phyloP scores from a whole-genome alignment of 257 asterid species.

The Solanum chiquidenum region DNA sequence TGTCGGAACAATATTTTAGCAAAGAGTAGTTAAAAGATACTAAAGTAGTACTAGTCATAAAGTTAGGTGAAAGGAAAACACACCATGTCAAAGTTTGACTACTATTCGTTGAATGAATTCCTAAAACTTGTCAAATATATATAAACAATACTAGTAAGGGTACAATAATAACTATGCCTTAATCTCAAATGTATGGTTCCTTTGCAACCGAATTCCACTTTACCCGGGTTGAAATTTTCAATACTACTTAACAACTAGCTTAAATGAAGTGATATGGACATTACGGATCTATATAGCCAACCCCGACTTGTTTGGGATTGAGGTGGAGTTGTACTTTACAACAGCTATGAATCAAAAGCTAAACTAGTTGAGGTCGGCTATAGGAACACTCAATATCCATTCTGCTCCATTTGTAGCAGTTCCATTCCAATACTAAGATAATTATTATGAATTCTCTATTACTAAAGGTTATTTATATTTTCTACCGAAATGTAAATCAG shows the following conservation, averaged over 20 bases:
- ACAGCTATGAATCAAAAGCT: background rate
- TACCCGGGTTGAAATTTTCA: background rate
- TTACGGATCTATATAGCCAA: background rate
- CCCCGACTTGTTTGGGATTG: background rate
- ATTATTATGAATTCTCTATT: background rate
- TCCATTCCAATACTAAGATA: background rate
- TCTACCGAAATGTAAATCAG: background rate
- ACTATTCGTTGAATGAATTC: background rate
- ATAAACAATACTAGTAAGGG: background rate
- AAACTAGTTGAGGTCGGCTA: background rate
- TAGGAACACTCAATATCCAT: background rate
- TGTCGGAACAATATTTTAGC: background rate
- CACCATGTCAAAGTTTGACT: background rate
- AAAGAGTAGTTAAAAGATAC: background rate
- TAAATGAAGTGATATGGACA: background rate
- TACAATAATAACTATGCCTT: background rate
- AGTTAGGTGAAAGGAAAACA: background rate
- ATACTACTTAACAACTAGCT: background rate
- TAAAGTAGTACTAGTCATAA: background rate
- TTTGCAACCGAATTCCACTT: background rate
- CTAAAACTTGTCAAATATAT: background rate
- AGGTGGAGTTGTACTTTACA: background rate
- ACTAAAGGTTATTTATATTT: background rate
- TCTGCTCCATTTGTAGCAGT: background rate
- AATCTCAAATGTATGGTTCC: background rate